phyloP scores from a whole-genome alignment of 2,329 filamentous ascomycete genomes.

The Curvularia eragrostidis region DNA sequence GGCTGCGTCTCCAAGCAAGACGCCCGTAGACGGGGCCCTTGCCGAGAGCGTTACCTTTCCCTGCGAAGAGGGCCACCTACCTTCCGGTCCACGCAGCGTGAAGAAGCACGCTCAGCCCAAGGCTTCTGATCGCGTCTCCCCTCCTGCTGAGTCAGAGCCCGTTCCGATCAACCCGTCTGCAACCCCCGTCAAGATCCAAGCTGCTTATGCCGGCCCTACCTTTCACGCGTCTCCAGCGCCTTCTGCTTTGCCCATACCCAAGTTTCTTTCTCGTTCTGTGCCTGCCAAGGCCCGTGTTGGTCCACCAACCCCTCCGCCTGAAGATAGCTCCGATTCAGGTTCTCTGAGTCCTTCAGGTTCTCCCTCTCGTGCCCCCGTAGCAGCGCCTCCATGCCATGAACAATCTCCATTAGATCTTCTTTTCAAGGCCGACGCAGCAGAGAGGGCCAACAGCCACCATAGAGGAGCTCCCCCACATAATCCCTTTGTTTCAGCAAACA shows the following conservation, averaged over 20 bases:
- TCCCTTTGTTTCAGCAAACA: slow-evolving; percentile 24
- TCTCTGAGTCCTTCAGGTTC: slow-evolving; percentile 56
- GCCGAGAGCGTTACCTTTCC: slow-evolving; percentile 38
- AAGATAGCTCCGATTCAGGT: slow-evolving; percentile 54
- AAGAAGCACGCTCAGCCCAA: slow-evolving; percentile 45
- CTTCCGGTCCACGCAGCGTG: slow-evolving; percentile 30
- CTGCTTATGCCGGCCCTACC: slow-evolving; percentile 86
- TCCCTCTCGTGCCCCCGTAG: slow-evolving; percentile 58
- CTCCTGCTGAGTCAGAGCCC: slow-evolving; percentile 38
- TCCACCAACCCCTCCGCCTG: slow-evolving; percentile 59
- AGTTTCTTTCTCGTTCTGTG: slow-evolving; percentile 79
- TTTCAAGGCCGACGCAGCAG: slow-evolving; percentile 84
- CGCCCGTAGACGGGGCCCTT: slow-evolving; percentile 23
- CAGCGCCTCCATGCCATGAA: slow-evolving; percentile 54
- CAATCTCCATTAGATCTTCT: slow-evolving; percentile 88
- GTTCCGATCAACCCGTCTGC: slow-evolving; percentile 28
- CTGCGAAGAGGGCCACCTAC: slow-evolving; percentile 37
- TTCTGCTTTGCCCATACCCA: slow-evolving; percentile 87
- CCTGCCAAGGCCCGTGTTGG: slow-evolving; percentile 58
- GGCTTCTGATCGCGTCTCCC: slow-evolving; percentile 39
- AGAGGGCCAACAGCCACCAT: slow-evolving; percentile 68
- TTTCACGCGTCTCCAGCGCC: slow-evolving; percentile 95
- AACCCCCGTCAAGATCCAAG: slow-evolving; percentile 46
- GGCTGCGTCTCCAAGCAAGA: slow-evolving; percentile 24
- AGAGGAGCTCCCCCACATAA: slow-evolving; percentile 43